These are phyloP conservation scores for Fragilariopsis cylindrus DNA, from an alignment of 108 stramenopile species.

Conservation along the genomic window DNA sequence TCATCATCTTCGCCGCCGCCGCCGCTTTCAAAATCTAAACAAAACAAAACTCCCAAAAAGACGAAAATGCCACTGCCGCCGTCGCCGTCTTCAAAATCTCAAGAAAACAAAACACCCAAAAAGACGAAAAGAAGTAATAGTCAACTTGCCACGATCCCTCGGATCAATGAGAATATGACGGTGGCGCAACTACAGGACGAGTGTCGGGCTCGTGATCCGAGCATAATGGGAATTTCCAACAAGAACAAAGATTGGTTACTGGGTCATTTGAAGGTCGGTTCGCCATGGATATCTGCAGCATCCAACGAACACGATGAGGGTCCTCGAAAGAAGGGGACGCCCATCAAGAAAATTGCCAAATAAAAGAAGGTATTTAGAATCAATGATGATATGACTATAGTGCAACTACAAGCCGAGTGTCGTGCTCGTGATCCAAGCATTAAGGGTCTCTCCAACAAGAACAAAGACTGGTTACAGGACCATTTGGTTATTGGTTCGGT, in stretches of 20 bases:
- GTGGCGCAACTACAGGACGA: conserved; percentile 14
- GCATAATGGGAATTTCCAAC: conserved; percentile 1
- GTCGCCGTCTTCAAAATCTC: not conserved
- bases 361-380: not conserved
- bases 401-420: conserved; percentile 19
- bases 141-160: conserved; percentile 8
- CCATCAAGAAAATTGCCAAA: not conserved
- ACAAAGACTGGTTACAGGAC: conserved; percentile 25
- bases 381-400: conserved; percentile 2
- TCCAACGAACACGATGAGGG: not conserved
- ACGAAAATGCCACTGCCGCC: not conserved
- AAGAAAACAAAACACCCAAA: not conserved
- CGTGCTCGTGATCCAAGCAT: conserved; percentile 1
- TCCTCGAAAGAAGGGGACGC: not conserved
- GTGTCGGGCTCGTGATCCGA: conserved; percentile 11
- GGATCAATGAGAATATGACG: conserved; percentile 18
- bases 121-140: not conserved
- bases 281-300: conserved; percentile 15
- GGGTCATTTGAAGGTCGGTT: conserved; percentile 21
- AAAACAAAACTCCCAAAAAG: not conserved
- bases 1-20: not conserved
- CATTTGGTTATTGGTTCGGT: conserved; percentile 12
- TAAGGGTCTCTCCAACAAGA: conserved; percentile 16
- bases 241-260: conserved; percentile 28
- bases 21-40: not conserved